Base-by-base conservation (phyloP, 176 grass and related monocot genomes). In the Secale cereale region DNA sequence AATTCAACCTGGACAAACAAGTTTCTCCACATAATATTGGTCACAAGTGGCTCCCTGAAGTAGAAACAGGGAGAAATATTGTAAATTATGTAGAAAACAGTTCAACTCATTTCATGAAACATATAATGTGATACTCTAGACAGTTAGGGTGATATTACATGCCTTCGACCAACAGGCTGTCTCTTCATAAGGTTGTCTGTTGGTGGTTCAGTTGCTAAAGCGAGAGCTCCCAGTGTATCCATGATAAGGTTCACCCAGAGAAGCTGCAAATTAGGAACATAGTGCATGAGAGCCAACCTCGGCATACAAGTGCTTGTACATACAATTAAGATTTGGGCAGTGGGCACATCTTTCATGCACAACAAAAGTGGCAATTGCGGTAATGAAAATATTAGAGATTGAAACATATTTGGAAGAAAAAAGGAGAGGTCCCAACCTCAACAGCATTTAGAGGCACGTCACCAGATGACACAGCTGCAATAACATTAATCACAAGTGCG, bases 211-310 rank as follows among this genome's bases (percentile, higher is more conserved):
- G 96, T 98, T 62, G 96, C 96, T 74, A 98, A 93, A 81, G 96
- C 96, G 74, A 98, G 87, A 86, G 96, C 96, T 80, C 93, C 96
- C 79, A 98, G 86, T 66, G 96, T 98, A 81, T 98, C 96, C 96
- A 98, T 98, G 66, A 98, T 98, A 73, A 98, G 96, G 81, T 98
- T 98, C 52, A 98, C 93, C 96, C 96, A 98, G 17, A 98, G 93
- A 87, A 98, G 93, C 96, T 98, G 80, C 76, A 75, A 88, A 57
- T 39, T 59, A 41, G 82, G 46, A 74, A 72, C 20, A 67, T 64
- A 31, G 45, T 67, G 63, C 29, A 28, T 90, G 65, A 86, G 79
- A 65, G 32, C 5, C 32, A 70, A 50, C 19, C 30, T 41, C 45
- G 17, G 50, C 37, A 65, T 54, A 65, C 1, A 82, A 71, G 71